Base-by-base conservation (phyloP, 306 rosid species). In the Clitoria ternatea region DNA sequence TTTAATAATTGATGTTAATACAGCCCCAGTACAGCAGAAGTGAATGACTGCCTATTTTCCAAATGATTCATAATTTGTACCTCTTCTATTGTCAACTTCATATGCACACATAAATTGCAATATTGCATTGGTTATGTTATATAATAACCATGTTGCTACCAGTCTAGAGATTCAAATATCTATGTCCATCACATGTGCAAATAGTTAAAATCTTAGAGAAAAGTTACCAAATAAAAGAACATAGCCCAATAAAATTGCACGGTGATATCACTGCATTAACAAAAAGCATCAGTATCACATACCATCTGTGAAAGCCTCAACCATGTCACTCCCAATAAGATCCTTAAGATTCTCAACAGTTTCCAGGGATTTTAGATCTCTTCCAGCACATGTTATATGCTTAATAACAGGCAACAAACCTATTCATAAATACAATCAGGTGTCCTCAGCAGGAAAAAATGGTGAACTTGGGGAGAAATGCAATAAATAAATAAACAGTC, bases 371-470 rank as follows among this genome's bases (percentile, higher is more conserved):
- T 87, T 88, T 18, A 90, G 14, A 66, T 78, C 85, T 72, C 79
- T 78, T 76, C 84, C 96, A 49, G 86, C 90, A 67, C 80, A 80
- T 81, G 75, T 85, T 32, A 88, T 63, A 49, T 76, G 88, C 61
- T 80, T 85, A 80, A 93, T 80, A 66, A 88, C 83, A 48, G 98
- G 98, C 73, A 93, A 78, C 69, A 93, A 75, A 60, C 97, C 98
- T 93, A 64, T 42, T 33, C 39, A 81, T 57, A 76, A 66, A 76
- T 47, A 15, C 15, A 32, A 2, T 5, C 63, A 55, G 77, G 82
- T 19, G 42, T 23, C 62, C 40, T 66, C 40, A 24, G 45, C 40
- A 66, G 22, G 26, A 57, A 67, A 66, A 33, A 47, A 66, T 6
- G 14, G 42, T 71, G 36, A 61, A 27, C 43, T n/a, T 61, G 35